phyloP scores from a whole-genome alignment of 345 rosid species.

The Reutealis trisperma region DNA sequence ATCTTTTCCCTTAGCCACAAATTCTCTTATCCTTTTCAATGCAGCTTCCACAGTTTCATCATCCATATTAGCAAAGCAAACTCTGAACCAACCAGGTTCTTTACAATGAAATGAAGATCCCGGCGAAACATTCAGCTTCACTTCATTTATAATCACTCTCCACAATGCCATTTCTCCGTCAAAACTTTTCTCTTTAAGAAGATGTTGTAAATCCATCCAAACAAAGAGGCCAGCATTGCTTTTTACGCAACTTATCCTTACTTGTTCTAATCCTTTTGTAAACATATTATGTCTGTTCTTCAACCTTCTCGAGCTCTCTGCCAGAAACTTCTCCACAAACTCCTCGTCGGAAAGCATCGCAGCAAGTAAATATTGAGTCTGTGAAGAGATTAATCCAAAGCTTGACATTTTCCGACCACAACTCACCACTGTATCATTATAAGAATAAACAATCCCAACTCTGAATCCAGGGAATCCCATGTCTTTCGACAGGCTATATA shows the following conservation, averaged over 20 bases:
- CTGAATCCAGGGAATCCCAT: constrained; percentile 87
- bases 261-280: constrained; percentile 46
- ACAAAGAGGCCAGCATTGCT: constrained; percentile 67
- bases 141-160: constrained; percentile 57
- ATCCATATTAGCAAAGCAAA: constrained; percentile 86
- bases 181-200: constrained; percentile 44
- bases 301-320: constrained; percentile 57
- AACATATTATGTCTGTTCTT: constrained; percentile 47
- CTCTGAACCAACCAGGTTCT: constrained; percentile 91
- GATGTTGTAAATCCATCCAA: constrained; percentile 81
- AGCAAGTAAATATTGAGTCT: constrained; percentile 70
- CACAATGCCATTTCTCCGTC: constrained; percentile 63
- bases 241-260: constrained; percentile 53
- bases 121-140: constrained; percentile 81
- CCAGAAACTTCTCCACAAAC: constrained; percentile 49
- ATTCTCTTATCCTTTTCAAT: constrained; percentile 51
- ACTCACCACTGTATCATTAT: constrained; percentile 60
- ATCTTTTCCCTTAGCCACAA: constrained; percentile 38
- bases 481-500: constrained; percentile 88
- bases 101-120: constrained; percentile 71
- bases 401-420: constrained; percentile 84
- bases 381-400: constrained; percentile 77
- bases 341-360: constrained; percentile 67
- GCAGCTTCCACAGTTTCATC: constrained; percentile 61
- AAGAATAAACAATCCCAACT: constrained; percentile 79